phyloP scores from a whole-genome alignment of 345 rosid genomes.

The Aethionema arabicum region DNA sequence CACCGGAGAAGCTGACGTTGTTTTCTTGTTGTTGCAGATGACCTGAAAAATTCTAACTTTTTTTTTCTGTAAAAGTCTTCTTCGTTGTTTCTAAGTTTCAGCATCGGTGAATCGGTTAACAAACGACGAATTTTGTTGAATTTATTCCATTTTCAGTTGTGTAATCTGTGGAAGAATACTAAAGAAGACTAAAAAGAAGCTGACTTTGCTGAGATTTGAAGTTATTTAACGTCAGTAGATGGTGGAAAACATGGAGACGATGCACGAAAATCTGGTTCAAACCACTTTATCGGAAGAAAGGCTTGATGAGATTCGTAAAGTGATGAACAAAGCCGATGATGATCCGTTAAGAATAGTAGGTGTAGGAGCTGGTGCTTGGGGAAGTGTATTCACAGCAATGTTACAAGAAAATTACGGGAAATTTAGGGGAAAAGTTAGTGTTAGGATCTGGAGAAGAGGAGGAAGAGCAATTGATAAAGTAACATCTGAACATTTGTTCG shows the following conservation, averaged over 20 bases:
- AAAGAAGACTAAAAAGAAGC: slow-evolving; percentile 2
- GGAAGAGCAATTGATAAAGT: slow-evolving; percentile 71
- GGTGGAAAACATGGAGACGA: slow-evolving; percentile 9
- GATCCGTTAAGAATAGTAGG: slow-evolving; percentile 91
- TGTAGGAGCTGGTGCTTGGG: slow-evolving; percentile 99
- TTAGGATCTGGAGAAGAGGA: slow-evolving; percentile 93
- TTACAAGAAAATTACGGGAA: slow-evolving; percentile 79
- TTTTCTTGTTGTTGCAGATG: slow-evolving; percentile 15
- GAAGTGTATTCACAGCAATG: slow-evolving; percentile 91
- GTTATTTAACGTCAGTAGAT: not conserved
- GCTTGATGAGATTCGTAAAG: slow-evolving; percentile 71
- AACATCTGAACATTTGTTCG: slow-evolving; percentile 86
- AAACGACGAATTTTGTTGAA: not conserved
- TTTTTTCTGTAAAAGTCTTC: slow-evolving; percentile 4
- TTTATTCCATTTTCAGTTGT: slow-evolving; percentile 8
- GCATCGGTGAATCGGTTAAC: slow-evolving; percentile 23
- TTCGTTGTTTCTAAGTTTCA: slow-evolving; percentile 4
- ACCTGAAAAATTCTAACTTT: slow-evolving; percentile 28
- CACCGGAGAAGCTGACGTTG: slow-evolving; percentile 1
- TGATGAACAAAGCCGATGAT: slow-evolving; percentile 71
- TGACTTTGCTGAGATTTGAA: too few species aligned
- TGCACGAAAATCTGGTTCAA: slow-evolving; percentile 16
- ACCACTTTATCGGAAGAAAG: slow-evolving; percentile 54
- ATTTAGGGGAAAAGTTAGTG: slow-evolving; percentile 69
- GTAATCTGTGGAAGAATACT: not conserved